These are phyloP conservation scores for Coemansia sp. DNA, from an alignment of 192 early-diverging fungal species.

Conservation along the genomic window DNA sequence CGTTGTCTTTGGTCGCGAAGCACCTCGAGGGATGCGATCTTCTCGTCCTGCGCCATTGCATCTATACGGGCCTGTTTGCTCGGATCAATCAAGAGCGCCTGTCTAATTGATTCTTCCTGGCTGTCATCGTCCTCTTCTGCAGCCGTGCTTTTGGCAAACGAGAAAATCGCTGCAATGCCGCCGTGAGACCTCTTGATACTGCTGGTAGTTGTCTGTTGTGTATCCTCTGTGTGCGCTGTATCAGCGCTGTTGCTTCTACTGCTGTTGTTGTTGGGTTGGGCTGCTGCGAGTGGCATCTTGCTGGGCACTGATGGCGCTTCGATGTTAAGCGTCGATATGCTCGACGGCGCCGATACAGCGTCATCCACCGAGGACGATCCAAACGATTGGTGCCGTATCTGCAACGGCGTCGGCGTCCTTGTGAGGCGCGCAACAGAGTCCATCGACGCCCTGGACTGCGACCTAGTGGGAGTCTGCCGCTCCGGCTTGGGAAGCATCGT, in stretches of 20 bases:
- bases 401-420: constrained; percentile 9
- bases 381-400: neutral
- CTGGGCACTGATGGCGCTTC: neutral
- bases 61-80: constrained; percentile 19
- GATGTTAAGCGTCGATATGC: constrained; percentile 19
- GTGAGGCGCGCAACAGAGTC: neutral
- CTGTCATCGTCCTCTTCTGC: neutral
- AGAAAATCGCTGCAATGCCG: constrained; percentile 27
- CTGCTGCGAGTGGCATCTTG: no score
- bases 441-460: constrained; percentile 7
- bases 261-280: no score
- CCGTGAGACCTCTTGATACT: neutral
- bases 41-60: constrained; percentile 23
- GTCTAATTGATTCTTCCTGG: constrained; percentile 15
- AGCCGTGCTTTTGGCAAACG: constrained; percentile 9
- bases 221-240: no score
- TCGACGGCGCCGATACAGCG: constrained; percentile 16
- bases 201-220: neutral
- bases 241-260: constrained; percentile 7
- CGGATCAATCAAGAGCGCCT: constrained; percentile 25
- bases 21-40: constrained; percentile 55
- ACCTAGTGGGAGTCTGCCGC: constrained; percentile 17
- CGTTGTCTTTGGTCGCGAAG: constrained; percentile 69
- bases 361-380: neutral
- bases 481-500: constrained; percentile 68